Base-by-base conservation (phyloP, 78 protist species). In the Isochrysis galbana region DNA sequence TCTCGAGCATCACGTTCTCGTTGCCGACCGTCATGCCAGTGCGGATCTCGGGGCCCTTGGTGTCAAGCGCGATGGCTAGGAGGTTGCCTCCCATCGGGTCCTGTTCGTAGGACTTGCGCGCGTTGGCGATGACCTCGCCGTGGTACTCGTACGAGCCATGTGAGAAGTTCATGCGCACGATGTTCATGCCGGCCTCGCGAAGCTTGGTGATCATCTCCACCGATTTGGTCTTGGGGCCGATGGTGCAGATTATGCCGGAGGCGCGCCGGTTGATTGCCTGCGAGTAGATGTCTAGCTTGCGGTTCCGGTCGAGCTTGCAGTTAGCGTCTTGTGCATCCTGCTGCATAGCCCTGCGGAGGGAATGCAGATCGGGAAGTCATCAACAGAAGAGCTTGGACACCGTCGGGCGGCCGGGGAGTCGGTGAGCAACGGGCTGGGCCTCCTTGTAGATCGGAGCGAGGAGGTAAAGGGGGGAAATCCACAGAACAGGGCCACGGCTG, bases 161-260 rank as follows among this genome's bases (percentile, higher is more conserved):
- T n/a, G 98, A 97, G 74, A 97, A 97, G 74, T 11, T 3, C 39
- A 94, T 77, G 78, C 98, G 95, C 45, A 93, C 94, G 77, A 96
- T 70, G 38, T 92, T 88, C 96, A 97, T 93, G 69, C 98, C 98
- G 72, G 95, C 93, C 47, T 94, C 69, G 89, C 96, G 94, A 82
- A 97, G 90, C 77, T 78, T 80, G 23, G 91, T 88, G 72, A 97
- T 61, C 87, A 55, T 25, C 74, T 97, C 98, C 45, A 94, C 97
- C 19, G 94, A 39, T 96, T 95, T 97, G 47, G 98, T 97, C 94
- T 96, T 95, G 86, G 98, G 98, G 67, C 98, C 98, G 41, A 97
- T 96, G 23, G 98, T 97, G 93, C 97, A 96, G 67, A 97, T 95
- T 61, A 97, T 94, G 69, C 92, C 91, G 14, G 96, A 94, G 51